A percentile compares a stretch with the other conserved stretches of the same genome.
Evolutionary conservation across 1,284 basidiomycete species (phyloP).

Genomic region (Austropuccinia psidii): DNA sequence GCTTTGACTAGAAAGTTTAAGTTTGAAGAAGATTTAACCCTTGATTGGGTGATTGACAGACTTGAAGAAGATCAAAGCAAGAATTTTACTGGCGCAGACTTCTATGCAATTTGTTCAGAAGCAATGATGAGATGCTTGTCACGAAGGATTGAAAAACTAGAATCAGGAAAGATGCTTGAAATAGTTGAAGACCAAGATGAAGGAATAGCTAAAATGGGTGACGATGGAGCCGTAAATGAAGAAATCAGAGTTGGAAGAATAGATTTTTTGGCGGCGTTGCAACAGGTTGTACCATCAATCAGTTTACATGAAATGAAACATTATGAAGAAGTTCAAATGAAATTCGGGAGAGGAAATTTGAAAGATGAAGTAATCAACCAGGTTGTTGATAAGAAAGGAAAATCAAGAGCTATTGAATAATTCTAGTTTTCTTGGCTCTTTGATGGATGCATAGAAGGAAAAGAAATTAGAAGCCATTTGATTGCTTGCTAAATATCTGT

Average conservation of each 20-base stretch:
- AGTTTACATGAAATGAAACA: slow-evolving; percentile 81
- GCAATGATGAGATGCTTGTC: slow-evolving; percentile 84
- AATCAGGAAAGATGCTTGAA: slow-evolving; percentile 37
- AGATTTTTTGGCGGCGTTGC: slow-evolving; percentile 72
- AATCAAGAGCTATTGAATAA: too few species aligned
- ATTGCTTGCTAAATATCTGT: too few species aligned
- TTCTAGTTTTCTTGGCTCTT: too few species aligned
- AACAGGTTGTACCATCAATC: slow-evolving; percentile 75
- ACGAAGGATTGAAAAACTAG: slow-evolving; percentile 60
- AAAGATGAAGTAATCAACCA: too few species aligned
- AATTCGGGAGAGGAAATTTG: slow-evolving; percentile 54
- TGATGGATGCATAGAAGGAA: too few species aligned
- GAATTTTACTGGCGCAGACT: slow-evolving; percentile 78
- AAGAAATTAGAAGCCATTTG: too few species aligned
- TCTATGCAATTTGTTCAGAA: slow-evolving; percentile 95
- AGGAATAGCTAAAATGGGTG: slow-evolving; percentile 52
- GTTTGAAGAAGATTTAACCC: slow-evolving; percentile 62
- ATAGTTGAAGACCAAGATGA: slow-evolving; percentile 26
- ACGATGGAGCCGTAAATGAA: slow-evolving; percentile 64
- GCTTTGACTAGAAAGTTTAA: slow-evolving; percentile 90
- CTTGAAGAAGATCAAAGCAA: slow-evolving; percentile 44
- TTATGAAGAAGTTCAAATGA: slow-evolving; percentile 66
- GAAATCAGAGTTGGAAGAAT: slow-evolving; percentile 63
- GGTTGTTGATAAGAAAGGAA: too few species aligned
- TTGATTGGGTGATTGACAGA: slow-evolving; percentile 60